Evolutionary conservation across 805 yeast species (phyloP), one percentile per base, ranked within the genome.

Genomic region (Cyberlindnera misumaiensis): DNA sequence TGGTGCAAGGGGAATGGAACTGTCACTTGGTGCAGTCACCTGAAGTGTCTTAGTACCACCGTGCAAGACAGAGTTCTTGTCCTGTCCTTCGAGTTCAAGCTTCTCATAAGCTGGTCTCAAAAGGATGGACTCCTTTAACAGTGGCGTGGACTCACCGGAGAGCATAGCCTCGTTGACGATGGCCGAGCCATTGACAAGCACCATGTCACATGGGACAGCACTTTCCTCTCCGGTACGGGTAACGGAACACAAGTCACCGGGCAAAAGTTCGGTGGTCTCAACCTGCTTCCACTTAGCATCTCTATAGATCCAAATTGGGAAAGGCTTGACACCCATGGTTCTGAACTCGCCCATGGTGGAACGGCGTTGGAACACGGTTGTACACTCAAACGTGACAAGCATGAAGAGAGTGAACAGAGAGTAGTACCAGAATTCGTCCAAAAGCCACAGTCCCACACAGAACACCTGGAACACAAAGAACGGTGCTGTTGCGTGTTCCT

Each of bases 101-200:
- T 48, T 50, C 40, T 85, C 96, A 14, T 71, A 63, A 25, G 68
- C 64, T 20, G 95, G 94, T 64, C 98, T 84, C 50, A 85, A 74
- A 47, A 77, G 78, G 47, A 89, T 76, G 3, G 96, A 84, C 63
- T 93, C 98, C 58, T 93, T 93, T 57, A 93, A 76, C 51, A 93
- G 69, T 6, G 98, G 98, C 32, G 98, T 93, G 5, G 97, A 88
- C 67, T 93, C 98, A 60, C 98, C 98, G 5, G 96, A 86, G 40
- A 93, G 78, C 98, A 93, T 93, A 17, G 98, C 98, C 70, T 93
- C 98, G 58, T 93, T 93, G 33, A 93, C 95, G 56, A 93, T 93
- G 48, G 95, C 93, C 14, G 95, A 73, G 37, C 98, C 98, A 52
- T 82, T 89, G 36, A 86, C 62, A 33, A 93, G 69, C 28, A 93